These are phyloP conservation scores for Ceratobasidium theobromae DNA, from an alignment of 1,284 basidiomycete species.

Conservation along the genomic window DNA sequence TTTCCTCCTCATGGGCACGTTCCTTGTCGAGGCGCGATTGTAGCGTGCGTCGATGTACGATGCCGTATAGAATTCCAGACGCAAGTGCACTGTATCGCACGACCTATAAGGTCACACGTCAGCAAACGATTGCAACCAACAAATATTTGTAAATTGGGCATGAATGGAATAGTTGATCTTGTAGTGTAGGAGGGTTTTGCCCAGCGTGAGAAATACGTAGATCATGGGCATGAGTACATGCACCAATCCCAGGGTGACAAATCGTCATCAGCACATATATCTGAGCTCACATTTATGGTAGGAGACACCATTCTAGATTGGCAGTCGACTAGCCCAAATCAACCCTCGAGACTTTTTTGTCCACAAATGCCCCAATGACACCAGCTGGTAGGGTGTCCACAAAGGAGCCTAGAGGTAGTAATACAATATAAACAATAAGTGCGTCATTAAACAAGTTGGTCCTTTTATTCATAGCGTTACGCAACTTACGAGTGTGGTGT, in stretches of 20 bases:
- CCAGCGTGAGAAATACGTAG: background rate
- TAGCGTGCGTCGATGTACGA: constrained; percentile 87
- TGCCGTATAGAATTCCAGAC: constrained; percentile 88
- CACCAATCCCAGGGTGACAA: background rate
- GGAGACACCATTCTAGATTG: constrained; percentile 19
- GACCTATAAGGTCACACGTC: too few relatives aligned
- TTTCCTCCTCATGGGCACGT: constrained; percentile 65
- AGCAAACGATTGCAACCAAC: too few relatives aligned
- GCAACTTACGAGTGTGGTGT: background rate
- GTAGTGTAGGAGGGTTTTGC: constrained; percentile 5
- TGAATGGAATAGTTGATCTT: too few relatives aligned
- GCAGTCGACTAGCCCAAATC: too few relatives aligned
- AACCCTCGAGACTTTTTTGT: constrained; percentile 2
- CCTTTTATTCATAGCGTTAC: too few relatives aligned
- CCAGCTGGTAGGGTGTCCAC: background rate
- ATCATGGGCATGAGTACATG: background rate
- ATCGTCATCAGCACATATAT: too few relatives aligned
- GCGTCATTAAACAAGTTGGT: too few relatives aligned
- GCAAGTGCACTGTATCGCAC: constrained; percentile 92
- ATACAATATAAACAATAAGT: background rate
- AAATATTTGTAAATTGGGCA: too few relatives aligned
- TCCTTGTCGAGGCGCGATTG: constrained; percentile 79
- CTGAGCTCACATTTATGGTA: constrained; percentile 16
- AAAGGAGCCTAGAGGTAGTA: background rate
- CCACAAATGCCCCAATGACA: background rate